Evolutionary conservation across 306 rosid species (phyloP), one percentile per base, ranked within the genome.

Genomic region (Acacia melanoxylon): DNA sequence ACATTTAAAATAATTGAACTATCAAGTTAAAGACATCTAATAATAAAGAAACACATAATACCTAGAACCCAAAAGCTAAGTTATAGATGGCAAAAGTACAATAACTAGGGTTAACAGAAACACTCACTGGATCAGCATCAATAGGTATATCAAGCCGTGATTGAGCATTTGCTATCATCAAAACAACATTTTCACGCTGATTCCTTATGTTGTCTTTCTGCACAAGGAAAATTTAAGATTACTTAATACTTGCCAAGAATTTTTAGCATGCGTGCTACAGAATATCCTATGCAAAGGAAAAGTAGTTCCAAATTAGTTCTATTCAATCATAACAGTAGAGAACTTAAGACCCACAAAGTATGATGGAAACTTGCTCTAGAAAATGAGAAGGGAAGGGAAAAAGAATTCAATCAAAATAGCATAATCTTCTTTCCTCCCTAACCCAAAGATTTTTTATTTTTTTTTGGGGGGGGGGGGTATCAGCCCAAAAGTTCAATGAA

Each of bases 201-300:
- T 95, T 95, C 83, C 96, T 84, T 78, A 89, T 73, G 74, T 95
- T 93, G 90, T 93, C 98, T 87, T 83, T 87, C 99, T 95, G 98
- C 85, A 88, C 51, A 19, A 59, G 76, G 11, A 61, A 65, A 66
- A 68, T 68, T 41, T 68, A 45, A 19, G 19, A 54, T 54, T 33
- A 58, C 27, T 35, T 20, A 54, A 45, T 48, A 49, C 27, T 44
- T n/a, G 72, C 67, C 46, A 80, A 59, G 16, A 66, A 29, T 44
- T 42, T 56, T 81, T 8, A 68, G 49, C 78, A 75, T 72, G 29
- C 22, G 62, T 11, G 48, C 80, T 56, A 15, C 15, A 83, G 76
- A 78, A 33, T 44, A 78, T 74, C 40, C 24, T 35, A 78, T 31
- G 24, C 41, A 29, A 15, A 74, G 52, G 52, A 77, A 63, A 76